Conservation (phyloP, 176 grass and related monocot genomes). For the Hordeum vulgare region MorexV3_pseudomolecules_assembly NC_058519.1:477816229-477816728, state of each 20-base stretch:
- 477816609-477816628: slow-evolving; percentile 83
- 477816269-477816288: neutral
- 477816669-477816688: neutral
- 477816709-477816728: neutral
- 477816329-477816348: slow-evolving; percentile 48
- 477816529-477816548: slow-evolving; percentile 74
- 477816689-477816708: neutral
- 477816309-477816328: slow-evolving; percentile 53
- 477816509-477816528: slow-evolving; percentile 63
- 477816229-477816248: neutral
- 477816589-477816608: slow-evolving; percentile 76
- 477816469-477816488: neutral
- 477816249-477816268: neutral
- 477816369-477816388: slow-evolving; percentile 52
- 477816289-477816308: neutral
- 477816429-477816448: neutral
- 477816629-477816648: slow-evolving; percentile 33
- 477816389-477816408: slow-evolving; percentile 87
- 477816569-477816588: slow-evolving; percentile 68
- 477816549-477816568: slow-evolving; percentile 61
- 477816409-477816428: slow-evolving; percentile 52
- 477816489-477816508: slow-evolving; percentile 7
- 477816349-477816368: slow-evolving; percentile 47
- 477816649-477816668: neutral
- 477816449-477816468: slow-evolving; percentile 17